Conservation (phyloP, 179 eudicot species). For the Sideroxylon spinosum region DNA sequence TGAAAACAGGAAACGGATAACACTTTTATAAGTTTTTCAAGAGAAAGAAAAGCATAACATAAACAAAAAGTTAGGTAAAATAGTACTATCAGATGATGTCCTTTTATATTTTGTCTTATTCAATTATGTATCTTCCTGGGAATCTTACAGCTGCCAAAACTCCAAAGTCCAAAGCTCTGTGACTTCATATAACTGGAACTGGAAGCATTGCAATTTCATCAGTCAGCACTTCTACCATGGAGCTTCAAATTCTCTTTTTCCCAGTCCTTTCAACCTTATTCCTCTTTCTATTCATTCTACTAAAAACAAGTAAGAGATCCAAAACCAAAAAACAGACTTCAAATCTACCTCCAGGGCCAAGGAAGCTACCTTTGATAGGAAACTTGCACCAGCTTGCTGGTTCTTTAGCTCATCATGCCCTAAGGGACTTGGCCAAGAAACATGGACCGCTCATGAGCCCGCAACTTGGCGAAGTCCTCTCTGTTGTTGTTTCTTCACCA, state of each 20-base stretch:
- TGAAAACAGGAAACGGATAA: too few relatives aligned
- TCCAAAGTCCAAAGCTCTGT: not conserved
- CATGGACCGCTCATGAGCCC: constrained; percentile 35
- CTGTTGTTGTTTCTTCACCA: constrained; percentile 28
- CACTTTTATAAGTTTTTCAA: too few relatives aligned
- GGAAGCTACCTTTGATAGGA: constrained; percentile 27
- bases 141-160: too few relatives aligned
- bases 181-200: not conserved
- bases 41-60: too few relatives aligned
- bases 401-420: constrained; percentile 25
- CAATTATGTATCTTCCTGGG: too few relatives aligned
- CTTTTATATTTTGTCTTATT: too few relatives aligned
- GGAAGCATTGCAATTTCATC: not conserved
- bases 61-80: too few relatives aligned
- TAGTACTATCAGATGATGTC: too few relatives aligned
- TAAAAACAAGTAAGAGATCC: not conserved
- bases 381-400: constrained; percentile 28
- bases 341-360: constrained; percentile 30
- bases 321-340: not conserved
- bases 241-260: constrained; percentile 2
- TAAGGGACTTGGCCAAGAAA: constrained; percentile 27
- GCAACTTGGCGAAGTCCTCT: constrained; percentile 22
- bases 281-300: not conserved
- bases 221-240: not conserved
- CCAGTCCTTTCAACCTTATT: constrained; percentile 7